Evolutionary conservation across 2,329 filamentous ascomycete species (phyloP).

Genomic region (Sporothrix variecibatus): DNA sequence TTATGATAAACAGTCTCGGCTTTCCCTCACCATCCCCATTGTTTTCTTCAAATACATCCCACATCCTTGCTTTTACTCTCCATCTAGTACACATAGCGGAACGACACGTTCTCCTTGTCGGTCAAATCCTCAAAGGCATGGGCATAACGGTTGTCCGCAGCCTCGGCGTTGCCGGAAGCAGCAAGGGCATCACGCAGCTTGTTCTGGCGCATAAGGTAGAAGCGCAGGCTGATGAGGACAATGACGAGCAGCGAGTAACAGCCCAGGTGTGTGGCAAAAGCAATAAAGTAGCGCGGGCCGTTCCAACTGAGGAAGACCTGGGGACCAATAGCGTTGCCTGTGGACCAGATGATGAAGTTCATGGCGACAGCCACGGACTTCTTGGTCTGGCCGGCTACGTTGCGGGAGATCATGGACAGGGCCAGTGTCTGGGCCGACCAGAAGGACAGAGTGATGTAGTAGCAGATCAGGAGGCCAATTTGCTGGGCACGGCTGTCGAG

Average conservation of each 20-base stretch:
- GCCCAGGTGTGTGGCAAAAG: conserved; percentile 68
- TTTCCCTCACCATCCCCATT: not conserved
- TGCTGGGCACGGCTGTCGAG: conserved; percentile 60
- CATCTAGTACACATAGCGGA: conserved; percentile 55
- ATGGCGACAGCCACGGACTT: conserved; percentile 67
- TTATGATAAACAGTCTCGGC: not conserved
- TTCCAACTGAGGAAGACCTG: conserved; percentile 65
- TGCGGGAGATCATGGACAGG: conserved; percentile 69
- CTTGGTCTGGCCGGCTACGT: conserved; percentile 73
- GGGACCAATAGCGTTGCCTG: conserved; percentile 47
- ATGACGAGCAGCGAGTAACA: conserved; percentile 65
- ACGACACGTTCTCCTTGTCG: conserved; percentile 61
- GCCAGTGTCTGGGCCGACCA: conserved; percentile 69
- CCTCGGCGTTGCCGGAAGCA: conserved; percentile 44
- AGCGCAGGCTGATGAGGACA: conserved; percentile 59
- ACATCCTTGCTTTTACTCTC: not conserved
- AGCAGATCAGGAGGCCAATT: conserved; percentile 68
- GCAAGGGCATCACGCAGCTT: conserved; percentile 55
- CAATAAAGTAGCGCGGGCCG: conserved; percentile 66
- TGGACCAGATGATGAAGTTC: conserved; percentile 70
- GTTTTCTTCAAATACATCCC: not conserved
- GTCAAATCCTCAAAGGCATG: conserved; percentile 66
- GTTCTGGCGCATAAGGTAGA: conserved; percentile 58
- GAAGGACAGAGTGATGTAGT: conserved; percentile 75
- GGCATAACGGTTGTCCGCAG: conserved; percentile 43